Percentiles rank a stretch among this genome's conserved stretches.
phyloP scores from a whole-genome alignment of 192 early-diverging fungal species.

The Dimargaris verticillata region DNA sequence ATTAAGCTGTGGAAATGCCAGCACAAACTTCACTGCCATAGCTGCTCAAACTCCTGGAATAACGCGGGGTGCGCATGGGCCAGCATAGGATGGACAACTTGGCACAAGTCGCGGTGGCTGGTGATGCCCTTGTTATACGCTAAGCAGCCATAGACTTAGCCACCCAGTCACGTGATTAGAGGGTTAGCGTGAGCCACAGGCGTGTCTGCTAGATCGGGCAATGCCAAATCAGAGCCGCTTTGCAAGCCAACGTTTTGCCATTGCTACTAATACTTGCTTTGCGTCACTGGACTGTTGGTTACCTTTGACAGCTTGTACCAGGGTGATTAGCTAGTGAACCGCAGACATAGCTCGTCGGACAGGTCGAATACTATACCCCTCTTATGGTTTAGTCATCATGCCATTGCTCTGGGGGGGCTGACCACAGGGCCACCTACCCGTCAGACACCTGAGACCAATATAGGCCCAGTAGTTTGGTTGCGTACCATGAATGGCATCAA shows the following conservation, averaged over 20 bases:
- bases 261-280: not conserved
- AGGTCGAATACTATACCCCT: not conserved
- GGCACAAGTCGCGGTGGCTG: not conserved
- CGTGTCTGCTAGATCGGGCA: not conserved
- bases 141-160: not conserved
- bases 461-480: too few relatives aligned
- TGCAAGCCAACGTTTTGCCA: not conserved
- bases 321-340: not conserved
- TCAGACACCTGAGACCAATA: not conserved
- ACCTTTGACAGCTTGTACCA: constrained; percentile 10
- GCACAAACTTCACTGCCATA: not conserved
- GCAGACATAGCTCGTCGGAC: not conserved
- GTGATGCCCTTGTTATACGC: constrained; percentile 2
- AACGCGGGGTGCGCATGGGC: not conserved
- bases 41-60: constrained; percentile 4
- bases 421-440: not conserved
- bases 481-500: not conserved
- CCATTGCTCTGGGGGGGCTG: not conserved
- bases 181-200: not conserved
- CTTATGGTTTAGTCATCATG: not conserved
- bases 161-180: not conserved
- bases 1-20: too few relatives aligned
- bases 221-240: too few relatives aligned
- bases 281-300: not conserved
- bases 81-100: not conserved